phyloP scores from a whole-genome alignment of 352 stramenopile genomes.

The Globisporangium echinulatum region DNA sequence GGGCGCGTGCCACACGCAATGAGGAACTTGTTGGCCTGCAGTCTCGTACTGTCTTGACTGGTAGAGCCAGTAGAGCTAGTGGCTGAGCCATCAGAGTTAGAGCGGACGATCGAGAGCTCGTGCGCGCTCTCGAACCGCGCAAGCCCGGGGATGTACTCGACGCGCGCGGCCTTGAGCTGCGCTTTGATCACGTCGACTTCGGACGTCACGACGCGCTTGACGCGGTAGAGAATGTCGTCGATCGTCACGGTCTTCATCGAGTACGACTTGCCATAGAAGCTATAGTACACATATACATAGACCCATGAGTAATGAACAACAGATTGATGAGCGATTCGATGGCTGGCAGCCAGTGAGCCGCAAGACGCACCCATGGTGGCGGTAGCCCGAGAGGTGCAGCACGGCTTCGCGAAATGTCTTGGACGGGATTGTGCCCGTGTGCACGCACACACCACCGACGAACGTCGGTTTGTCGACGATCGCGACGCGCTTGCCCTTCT shows the following conservation, averaged over 20 bases:
- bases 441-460: constrained; percentile 74
- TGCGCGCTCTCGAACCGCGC: constrained; percentile 69
- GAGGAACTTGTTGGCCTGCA: constrained; percentile 74
- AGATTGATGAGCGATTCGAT: not conserved
- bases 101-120: constrained; percentile 61
- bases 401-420: constrained; percentile 90
- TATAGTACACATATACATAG: not conserved
- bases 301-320: not conserved
- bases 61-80: too few species aligned
- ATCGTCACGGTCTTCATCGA: constrained; percentile 80
- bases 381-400: constrained; percentile 86
- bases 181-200: constrained; percentile 79
- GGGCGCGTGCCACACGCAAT: constrained; percentile 83
- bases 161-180: constrained; percentile 67
- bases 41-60: constrained; percentile 2
- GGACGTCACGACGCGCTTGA: constrained; percentile 69
- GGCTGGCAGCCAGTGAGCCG: not conserved
- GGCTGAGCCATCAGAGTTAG: too few species aligned
- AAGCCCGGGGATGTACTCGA: constrained; percentile 67
- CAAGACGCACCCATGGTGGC: constrained; percentile 61
- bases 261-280: constrained; percentile 84
- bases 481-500: constrained; percentile 69
- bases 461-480: constrained; percentile 64
- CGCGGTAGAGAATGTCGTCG: constrained; percentile 76
- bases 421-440: constrained; percentile 83